Evolutionary conservation across 345 rosid genomes (phyloP), one percentile per base, ranked within the genome.

Genomic region (Salix brachista): DNA sequence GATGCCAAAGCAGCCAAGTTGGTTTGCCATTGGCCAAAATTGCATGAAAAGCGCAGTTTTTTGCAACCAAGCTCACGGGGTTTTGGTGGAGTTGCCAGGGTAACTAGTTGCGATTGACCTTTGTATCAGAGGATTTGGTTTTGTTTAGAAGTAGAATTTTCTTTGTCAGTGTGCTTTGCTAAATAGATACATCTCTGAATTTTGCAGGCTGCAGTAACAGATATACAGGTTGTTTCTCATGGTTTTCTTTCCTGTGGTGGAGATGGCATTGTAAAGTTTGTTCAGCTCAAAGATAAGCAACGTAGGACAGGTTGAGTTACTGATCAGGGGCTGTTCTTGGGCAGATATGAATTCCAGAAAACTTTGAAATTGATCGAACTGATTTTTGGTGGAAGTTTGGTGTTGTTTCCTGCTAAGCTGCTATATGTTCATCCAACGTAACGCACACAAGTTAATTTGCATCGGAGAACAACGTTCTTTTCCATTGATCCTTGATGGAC

Each of bases 201-300:
- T 54, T 72, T 73, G 72, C 89, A 94, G 97, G 97, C 92, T 83
- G 97, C 91, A 28, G 94, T 94, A 16, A 94, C 98, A 5, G 98
- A 91, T 68, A 89, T 94, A 73, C 93, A 89, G 88, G 90, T 94
- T 75, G 84, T 87, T 76, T 85, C 91, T 10, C 81, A 83, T 77
- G 97, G 98, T 65, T 94, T 92, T 82, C 87, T 94, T 64, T 77
- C 91, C 23, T 92, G 97, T 67, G 97, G 98, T 39, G 97, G 98
- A 72, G 98, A 92, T 81, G 97, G 98, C 64, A 78, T 87, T 48
- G 94, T 92, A 48, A 92, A 91, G 87, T 87, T 89, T 72, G 83
- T 91, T 71, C 83, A 85, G 80, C 75, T 92, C 75, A 77, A 80
- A 61, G 89, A 79, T 77, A 26, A 75, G 19, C 70, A 30, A 17